These are phyloP conservation scores for Tanacetum coccineum DNA, from an alignment of 129 eudicot species.

Conservation along the genomic window DNA sequence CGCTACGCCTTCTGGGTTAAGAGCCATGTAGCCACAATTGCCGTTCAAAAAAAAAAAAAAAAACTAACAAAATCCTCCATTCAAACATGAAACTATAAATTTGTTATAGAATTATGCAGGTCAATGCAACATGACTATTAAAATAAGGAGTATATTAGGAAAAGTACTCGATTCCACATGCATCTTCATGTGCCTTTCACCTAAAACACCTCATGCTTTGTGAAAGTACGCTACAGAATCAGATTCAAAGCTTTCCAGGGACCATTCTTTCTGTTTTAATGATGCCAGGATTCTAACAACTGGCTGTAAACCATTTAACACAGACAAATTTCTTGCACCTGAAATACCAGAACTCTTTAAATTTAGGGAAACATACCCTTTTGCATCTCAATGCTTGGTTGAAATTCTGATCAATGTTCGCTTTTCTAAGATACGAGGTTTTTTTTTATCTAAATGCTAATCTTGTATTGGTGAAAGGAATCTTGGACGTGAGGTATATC, in stretches of 20 bases:
- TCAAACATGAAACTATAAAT: not conserved
- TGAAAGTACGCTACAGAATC: constrained; percentile 27
- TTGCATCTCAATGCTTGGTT: not conserved
- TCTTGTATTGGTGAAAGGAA: constrained; percentile 34
- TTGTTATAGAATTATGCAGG: not conserved
- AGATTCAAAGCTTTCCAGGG: constrained; percentile 32
- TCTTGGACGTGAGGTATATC: constrained; percentile 24
- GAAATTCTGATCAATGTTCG: too few relatives aligned
- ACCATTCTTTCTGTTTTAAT: constrained; percentile 30
- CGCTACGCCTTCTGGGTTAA: too few relatives aligned
- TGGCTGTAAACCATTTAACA: constrained; percentile 15
- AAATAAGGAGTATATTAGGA: constrained; percentile 8
- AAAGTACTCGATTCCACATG: constrained; percentile 21
- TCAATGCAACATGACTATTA: not conserved
- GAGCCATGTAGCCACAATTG: too few relatives aligned
- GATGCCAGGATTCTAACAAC: constrained; percentile 20
- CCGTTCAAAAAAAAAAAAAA: too few relatives aligned
- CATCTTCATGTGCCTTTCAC: constrained; percentile 36
- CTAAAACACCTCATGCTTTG: constrained; percentile 29
- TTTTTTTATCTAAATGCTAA: constrained; percentile 15
- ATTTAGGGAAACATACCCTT: not conserved
- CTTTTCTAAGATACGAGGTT: not conserved
- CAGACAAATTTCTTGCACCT: constrained; percentile 11
- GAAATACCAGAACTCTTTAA: not conserved
- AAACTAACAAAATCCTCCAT: not conserved